Evolutionary conservation across 306 rosid genomes (phyloP).

Genomic region (Cucumis sativus): DNA sequence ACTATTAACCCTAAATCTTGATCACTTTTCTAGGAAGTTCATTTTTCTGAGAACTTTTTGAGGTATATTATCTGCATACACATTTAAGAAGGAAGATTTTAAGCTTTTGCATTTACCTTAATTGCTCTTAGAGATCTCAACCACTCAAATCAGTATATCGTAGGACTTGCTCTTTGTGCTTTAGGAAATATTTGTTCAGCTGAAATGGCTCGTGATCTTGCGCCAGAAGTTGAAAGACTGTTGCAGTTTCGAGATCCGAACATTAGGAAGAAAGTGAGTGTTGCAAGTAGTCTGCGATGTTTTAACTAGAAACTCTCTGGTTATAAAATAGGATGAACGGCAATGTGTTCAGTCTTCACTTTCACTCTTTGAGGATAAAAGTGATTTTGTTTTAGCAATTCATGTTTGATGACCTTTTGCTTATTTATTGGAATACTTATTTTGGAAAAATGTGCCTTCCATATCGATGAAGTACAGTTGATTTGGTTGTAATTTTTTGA

Average conservation of each 20-base stretch:
- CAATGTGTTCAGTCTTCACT: background rate
- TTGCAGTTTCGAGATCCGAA: constrained; percentile 92
- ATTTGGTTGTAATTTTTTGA: background rate
- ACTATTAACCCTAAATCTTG: background rate
- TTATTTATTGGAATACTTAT: background rate
- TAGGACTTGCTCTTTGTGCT: constrained; percentile 99
- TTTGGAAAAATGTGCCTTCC: background rate
- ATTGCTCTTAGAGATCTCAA: constrained; percentile 82
- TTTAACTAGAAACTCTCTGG: background rate
- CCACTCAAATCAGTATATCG: constrained; percentile 91
- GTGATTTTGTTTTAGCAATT: background rate
- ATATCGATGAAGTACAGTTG: background rate
- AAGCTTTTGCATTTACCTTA: constrained; percentile 36
- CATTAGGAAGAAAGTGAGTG: constrained; percentile 78
- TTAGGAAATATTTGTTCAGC: constrained; percentile 98
- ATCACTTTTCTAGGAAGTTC: background rate
- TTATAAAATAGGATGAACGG: background rate
- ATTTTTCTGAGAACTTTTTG: background rate
- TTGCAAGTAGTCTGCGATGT: background rate
- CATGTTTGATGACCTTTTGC: background rate
- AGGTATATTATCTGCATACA: background rate
- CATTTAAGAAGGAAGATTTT: constrained; percentile 8
- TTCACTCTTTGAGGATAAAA: background rate
- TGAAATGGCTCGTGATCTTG: constrained; percentile 99
- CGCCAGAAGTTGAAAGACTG: constrained; percentile 88